Percentiles rank a stretch among this genome's conserved stretches.
Conservation (phyloP, 1,284 basidiomycete genomes). For the Hypsizygus ulmarius region DNA sequence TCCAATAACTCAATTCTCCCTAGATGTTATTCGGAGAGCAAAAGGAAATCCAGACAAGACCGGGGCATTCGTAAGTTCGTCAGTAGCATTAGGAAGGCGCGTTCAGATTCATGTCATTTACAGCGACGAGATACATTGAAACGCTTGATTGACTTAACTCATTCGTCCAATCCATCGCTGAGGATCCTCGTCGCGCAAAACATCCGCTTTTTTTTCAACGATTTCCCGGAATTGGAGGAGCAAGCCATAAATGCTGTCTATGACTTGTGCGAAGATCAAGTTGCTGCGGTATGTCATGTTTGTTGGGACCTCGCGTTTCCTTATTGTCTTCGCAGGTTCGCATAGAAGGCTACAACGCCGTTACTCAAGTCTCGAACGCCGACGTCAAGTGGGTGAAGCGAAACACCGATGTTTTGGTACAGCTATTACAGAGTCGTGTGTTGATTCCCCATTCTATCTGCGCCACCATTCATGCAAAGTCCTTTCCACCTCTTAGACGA, state of each 20-base stretch:
- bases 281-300: constrained; percentile 40
- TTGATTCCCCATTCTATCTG: constrained; percentile 14
- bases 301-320: constrained; percentile 1
- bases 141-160: constrained; percentile 35
- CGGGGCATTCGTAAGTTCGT: constrained; percentile 26
- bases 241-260: constrained; percentile 72
- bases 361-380: constrained; percentile 59
- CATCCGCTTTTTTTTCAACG: constrained; percentile 56
- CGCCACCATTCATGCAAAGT: constrained; percentile 4
- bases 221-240: constrained; percentile 69
- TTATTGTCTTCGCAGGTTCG: constrained; percentile 50
- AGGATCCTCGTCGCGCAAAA: constrained; percentile 59
- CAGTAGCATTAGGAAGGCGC: not conserved
- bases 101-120: constrained; percentile 1
- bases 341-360: constrained; percentile 61
- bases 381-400: constrained; percentile 61
- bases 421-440: constrained; percentile 72
- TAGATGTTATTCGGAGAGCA: constrained; percentile 31
- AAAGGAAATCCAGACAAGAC: constrained; percentile 29
- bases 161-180: constrained; percentile 32
- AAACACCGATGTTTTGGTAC: constrained; percentile 70
- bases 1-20: not conserved
- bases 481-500: constrained; percentile 46
- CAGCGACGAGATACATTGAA: constrained; percentile 35
- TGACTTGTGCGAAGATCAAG: constrained; percentile 70